Percentiles rank a stretch among this genome's conserved stretches.
Conservation (phyloP, 441 rosid species). For the Arabidopsis lyrata region DNA sequence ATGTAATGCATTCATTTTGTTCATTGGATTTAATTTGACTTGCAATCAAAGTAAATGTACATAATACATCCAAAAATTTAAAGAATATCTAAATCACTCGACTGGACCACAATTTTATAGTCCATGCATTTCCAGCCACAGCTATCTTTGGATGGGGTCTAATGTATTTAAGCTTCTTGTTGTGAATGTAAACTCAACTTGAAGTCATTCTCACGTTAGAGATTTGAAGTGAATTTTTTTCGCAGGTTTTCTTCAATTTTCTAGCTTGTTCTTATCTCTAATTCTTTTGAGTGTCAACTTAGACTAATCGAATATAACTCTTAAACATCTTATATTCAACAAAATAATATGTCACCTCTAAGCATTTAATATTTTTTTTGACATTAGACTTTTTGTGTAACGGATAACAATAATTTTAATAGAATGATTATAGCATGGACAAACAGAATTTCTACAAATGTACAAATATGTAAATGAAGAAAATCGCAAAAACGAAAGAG, state of each 20-base stretch:
- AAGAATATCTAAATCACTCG: constrained; percentile 35
- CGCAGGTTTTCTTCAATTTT: constrained; percentile 22
- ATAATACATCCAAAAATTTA: constrained; percentile 10
- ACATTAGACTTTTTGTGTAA: constrained; percentile 2
- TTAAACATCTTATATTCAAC: background rate
- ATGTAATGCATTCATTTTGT: background rate
- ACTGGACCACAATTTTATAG: constrained; percentile 49
- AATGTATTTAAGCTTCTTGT: constrained; percentile 31
- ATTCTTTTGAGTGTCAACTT: constrained; percentile 22
- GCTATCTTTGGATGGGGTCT: constrained; percentile 48
- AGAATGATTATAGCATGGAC: background rate
- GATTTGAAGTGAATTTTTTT: constrained; percentile 7
- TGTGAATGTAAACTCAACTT: constrained; percentile 37
- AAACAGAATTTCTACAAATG: background rate
- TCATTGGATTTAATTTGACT: constrained; percentile 1
- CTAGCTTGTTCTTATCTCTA: constrained; percentile 37
- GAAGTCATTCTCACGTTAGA: constrained; percentile 39
- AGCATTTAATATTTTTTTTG: constrained; percentile 16
- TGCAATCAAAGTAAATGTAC: background rate
- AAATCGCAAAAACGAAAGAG: background rate
- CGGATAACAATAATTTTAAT: background rate
- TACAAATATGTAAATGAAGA: background rate
- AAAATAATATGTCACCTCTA: background rate
- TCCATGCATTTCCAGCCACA: constrained; percentile 48
- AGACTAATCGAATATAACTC: constrained; percentile 13